Evolutionary conservation across 2,329 filamentous ascomycete genomes (phyloP).

Genomic region (Ceratocystis variospora): DNA sequence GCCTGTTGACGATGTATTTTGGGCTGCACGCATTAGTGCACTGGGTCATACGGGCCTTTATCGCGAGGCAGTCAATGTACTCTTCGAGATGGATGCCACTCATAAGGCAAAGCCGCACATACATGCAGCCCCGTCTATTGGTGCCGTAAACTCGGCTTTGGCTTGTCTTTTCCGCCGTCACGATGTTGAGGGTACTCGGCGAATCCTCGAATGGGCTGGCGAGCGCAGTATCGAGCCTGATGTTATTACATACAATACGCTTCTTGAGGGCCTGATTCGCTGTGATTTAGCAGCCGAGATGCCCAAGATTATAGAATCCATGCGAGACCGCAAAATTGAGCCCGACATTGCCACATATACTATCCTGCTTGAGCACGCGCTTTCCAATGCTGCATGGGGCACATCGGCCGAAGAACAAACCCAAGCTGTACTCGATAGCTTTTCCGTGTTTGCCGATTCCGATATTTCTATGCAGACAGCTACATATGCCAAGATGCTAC

Average conservation of each 20-base stretch:
- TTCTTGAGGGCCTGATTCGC: conserved; percentile 48
- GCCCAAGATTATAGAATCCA: conserved; percentile 40
- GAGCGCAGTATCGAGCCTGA: conserved; percentile 42
- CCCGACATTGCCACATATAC: conserved; percentile 60
- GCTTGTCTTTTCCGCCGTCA: conserved; percentile 42
- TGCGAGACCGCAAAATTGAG: conserved; percentile 41
- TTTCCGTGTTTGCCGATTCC: conserved; percentile 42
- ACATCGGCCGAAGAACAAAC: conserved; percentile 35
- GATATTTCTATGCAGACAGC: conserved; percentile 47
- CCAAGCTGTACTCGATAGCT: conserved; percentile 37
- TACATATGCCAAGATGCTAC: conserved; percentile 57
- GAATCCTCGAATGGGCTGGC: conserved; percentile 46
- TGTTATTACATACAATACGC: conserved; percentile 51
- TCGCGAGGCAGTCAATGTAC: conserved; percentile 44
- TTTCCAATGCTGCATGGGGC: conserved; percentile 22
- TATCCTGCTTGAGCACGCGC: conserved; percentile 50
- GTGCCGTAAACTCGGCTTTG: conserved; percentile 56
- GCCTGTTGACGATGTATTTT: conserved; percentile 49
- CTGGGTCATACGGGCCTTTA: conserved; percentile 44
- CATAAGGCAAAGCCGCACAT: conserved; percentile 13
- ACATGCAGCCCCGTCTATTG: conserved; percentile 46
- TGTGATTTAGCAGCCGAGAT: conserved; percentile 36
- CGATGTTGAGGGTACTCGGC: conserved; percentile 36
- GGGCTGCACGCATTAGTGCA: conserved; percentile 56
- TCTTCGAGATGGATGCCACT: conserved; percentile 47